phyloP scores from a whole-genome alignment of 768 basidiomycete genomes.

The Flagelloscypha sp. region DNA sequence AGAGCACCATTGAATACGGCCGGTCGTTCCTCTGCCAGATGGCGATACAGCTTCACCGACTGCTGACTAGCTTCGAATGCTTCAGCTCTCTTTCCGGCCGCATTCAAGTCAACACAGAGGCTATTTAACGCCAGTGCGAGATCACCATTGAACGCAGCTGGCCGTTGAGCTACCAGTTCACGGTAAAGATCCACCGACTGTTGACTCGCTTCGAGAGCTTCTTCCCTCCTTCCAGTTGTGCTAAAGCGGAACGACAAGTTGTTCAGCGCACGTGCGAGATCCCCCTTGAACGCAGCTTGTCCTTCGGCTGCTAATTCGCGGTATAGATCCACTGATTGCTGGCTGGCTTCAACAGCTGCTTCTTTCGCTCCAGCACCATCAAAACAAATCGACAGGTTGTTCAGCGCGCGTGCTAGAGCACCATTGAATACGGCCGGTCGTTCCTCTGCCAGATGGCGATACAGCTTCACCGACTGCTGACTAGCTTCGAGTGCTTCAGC shows the following conservation, averaged over 20 bases:
- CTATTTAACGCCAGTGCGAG: background rate
- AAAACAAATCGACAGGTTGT: background rate
- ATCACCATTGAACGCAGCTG: background rate
- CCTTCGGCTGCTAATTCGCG: background rate
- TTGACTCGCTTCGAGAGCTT: background rate
- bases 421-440: background rate
- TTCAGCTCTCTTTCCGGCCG: background rate
- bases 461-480: background rate
- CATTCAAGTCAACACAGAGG: background rate
- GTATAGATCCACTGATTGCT: background rate
- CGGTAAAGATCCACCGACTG: background rate
- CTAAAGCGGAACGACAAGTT: background rate
- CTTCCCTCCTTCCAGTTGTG: background rate
- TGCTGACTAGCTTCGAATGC: background rate
- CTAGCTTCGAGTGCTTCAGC: background rate
- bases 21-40: background rate
- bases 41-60: background rate
- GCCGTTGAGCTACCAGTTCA: background rate
- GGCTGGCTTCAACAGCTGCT: background rate
- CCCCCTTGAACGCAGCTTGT: background rate
- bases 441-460: background rate
- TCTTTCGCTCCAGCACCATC: background rate
- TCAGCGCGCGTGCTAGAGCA: background rate
- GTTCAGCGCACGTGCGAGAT: background rate
- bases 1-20: background rate